Conservation (phyloP, 257 asterid species). For the Fraxinus pennsylvanica region DNA sequence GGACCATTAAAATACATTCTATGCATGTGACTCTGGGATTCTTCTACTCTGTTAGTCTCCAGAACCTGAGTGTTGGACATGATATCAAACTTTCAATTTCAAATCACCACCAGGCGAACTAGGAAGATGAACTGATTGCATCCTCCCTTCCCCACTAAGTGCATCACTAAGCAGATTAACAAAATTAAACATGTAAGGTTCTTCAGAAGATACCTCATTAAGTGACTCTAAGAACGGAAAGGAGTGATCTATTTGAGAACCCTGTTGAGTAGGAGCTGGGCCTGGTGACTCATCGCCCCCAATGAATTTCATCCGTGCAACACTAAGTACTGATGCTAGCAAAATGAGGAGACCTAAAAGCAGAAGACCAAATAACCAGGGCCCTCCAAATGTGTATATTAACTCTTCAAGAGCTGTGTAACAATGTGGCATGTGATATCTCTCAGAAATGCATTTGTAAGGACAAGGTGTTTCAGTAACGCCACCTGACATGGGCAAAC, state of each 20-base stretch:
- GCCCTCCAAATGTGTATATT: constrained; percentile 97
- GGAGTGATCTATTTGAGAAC: constrained; percentile 96
- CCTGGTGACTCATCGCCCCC: constrained; percentile 94
- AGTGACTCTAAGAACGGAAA: constrained; percentile 97
- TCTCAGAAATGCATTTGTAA: constrained; percentile 79
- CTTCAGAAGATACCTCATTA: constrained; percentile 63
- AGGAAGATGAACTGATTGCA: constrained; percentile 19
- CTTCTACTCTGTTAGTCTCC: constrained; percentile 98
- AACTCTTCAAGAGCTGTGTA: constrained; percentile 96
- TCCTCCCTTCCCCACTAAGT: background rate
- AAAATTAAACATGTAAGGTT: constrained; percentile 13
- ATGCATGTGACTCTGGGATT: constrained; percentile 95
- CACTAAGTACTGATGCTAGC: constrained; percentile 93
- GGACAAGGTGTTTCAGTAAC: constrained; percentile 96
- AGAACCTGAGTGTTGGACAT: constrained; percentile 63
- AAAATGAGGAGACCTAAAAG: constrained; percentile 83
- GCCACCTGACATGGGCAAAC: constrained; percentile 68
- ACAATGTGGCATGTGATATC: constrained; percentile 97
- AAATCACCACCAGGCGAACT: constrained; percentile 14
- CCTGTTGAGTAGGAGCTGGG: constrained; percentile 88
- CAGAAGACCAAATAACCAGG: constrained; percentile 94
- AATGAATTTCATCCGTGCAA: constrained; percentile 93
- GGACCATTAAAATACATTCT: constrained; percentile 95
- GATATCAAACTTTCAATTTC: constrained; percentile 23
- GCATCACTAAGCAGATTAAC: background rate